Conservation (phyloP, 2,329 filamentous ascomycete species). For the Hymenoscyphus occultus region DNA sequence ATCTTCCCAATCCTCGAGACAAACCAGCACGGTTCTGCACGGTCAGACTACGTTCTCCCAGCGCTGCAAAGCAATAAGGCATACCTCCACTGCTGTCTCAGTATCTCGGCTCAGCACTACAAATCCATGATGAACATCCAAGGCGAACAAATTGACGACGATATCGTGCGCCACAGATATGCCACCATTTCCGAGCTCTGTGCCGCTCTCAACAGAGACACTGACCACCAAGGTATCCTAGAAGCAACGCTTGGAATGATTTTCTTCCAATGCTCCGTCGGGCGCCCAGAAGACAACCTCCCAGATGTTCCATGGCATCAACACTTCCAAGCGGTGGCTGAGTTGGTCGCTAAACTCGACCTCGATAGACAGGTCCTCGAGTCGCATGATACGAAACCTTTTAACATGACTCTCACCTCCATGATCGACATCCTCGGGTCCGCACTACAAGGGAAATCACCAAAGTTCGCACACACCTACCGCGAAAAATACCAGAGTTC, state of each 20-base stretch:
- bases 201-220: conserved; percentile 74
- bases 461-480: conserved; percentile 91
- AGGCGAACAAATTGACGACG: conserved; percentile 75
- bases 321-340: conserved; percentile 89
- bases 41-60: conserved; percentile 79
- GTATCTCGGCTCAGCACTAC: conserved; percentile 86
- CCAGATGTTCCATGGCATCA: conserved; percentile 96
- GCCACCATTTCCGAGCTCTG: conserved; percentile 84
- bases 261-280: conserved; percentile 92
- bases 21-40: conserved; percentile 80
- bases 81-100: conserved; percentile 94
- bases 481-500: conserved; percentile 83
- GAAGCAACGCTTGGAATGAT: conserved; percentile 94
- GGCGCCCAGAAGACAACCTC: conserved; percentile 76
- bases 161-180: conserved; percentile 90
- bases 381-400: conserved; percentile 50
- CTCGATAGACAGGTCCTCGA: conserved; percentile 66
- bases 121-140: conserved; percentile 70
- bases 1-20: conserved; percentile 91
- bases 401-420: conserved; percentile 90
- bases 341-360: conserved; percentile 79
- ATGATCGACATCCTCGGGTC: conserved; percentile 98
- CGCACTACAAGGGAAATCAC: conserved; percentile 83
- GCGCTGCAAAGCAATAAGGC: conserved; percentile 87
- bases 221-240: conserved; percentile 81